Evolutionary conservation across 495 filamentous ascomycete genomes (phyloP), one percentile per base, ranked within the genome.

Genomic region (Filosporella fistucella): DNA sequence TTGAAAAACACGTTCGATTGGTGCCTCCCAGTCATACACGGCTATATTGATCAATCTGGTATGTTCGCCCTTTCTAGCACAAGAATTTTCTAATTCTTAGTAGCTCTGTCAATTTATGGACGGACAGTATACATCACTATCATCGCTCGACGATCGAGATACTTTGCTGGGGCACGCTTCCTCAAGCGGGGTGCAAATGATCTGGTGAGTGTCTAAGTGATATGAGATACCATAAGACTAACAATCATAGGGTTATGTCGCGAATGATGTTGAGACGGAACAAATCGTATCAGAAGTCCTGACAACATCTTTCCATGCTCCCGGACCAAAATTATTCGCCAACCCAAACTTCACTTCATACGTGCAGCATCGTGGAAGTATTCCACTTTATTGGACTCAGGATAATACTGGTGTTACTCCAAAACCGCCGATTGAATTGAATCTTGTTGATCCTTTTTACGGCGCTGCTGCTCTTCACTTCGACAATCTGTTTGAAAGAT

Each of bases 211-310:
- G 22, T 14, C n/a, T n/a, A n/a, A n/a, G n/a, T n/a, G n/a, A n/a
- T n/a, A n/a, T n/a, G n/a, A n/a, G n/a, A n/a, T n/a, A n/a, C n/a
- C n/a, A 24, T 28, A 9, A 39, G 18, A 37, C 51, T 64, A 51
- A 62, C 45, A 18, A 30, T 18, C 32, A 6, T 47, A 74, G 70
- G 93, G 93, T 17, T 95, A 95, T 65, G 93, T 98, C 42, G 93
- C 93, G 29, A 98, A 98, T 60, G 93, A 98, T 65, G 93, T 98
- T n/a, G 94, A 98, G 67, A 96, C 94, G 4, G 93, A 98, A 66
- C 93, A 98, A 63, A 96, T 98, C 52, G 91, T 97, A 9, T 90
- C 90, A 11, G 94, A 98, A 61, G 83, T 88, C 58, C 68, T 88
- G 25, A 96, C 89, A 2, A 97, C 93, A 2, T 96, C 93, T 0